phyloP scores from a whole-genome alignment of 768 basidiomycete genomes.

The Collybia mongolica region DNA sequence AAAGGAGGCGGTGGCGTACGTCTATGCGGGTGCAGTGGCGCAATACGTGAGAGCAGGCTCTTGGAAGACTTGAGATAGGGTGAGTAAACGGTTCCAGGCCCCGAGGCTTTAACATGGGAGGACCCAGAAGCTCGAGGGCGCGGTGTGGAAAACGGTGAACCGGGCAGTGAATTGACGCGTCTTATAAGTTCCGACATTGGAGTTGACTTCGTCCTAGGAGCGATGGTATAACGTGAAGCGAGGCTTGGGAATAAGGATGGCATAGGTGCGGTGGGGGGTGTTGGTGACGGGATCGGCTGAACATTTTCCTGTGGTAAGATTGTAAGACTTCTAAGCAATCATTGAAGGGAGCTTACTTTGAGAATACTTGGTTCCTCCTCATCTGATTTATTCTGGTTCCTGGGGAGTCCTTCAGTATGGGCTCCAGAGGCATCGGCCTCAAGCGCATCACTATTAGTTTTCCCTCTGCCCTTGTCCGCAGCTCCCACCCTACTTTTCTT shows the following conservation, averaged over 20 bases:
- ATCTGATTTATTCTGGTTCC: too few species aligned
- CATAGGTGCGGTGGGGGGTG: slow-evolving; percentile 6
- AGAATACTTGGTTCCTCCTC: too few species aligned
- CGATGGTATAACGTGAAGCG: slow-evolving; percentile 43
- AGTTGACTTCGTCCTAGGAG: slow-evolving; percentile 47
- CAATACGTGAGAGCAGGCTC: slow-evolving; percentile 62
- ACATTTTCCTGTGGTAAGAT: slow-evolving; percentile 26
- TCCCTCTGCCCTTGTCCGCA: slow-evolving; percentile 12
- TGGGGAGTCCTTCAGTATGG: too few species aligned
- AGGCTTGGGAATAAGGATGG: slow-evolving; percentile 19
- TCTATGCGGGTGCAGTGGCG: slow-evolving; percentile 73
- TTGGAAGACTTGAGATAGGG: slow-evolving; percentile 67
- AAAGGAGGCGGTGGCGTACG: slow-evolving; percentile 71
- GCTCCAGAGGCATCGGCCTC: too few species aligned
- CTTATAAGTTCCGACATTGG: slow-evolving; percentile 78
- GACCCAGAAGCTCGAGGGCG: slow-evolving; percentile 16
- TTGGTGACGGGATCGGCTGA: slow-evolving; percentile 7
- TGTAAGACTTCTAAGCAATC: neutral
- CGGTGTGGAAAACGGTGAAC: slow-evolving; percentile 52
- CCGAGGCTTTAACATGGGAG: slow-evolving; percentile 13
- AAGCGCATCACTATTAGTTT: neutral
- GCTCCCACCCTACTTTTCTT: neutral
- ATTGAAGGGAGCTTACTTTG: slow-evolving; percentile 3
- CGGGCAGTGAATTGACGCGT: slow-evolving; percentile 65
- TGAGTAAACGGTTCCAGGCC: slow-evolving; percentile 46